Conservation (phyloP, 164 flowering plant species). For the Macadamia integrifolia region DNA sequence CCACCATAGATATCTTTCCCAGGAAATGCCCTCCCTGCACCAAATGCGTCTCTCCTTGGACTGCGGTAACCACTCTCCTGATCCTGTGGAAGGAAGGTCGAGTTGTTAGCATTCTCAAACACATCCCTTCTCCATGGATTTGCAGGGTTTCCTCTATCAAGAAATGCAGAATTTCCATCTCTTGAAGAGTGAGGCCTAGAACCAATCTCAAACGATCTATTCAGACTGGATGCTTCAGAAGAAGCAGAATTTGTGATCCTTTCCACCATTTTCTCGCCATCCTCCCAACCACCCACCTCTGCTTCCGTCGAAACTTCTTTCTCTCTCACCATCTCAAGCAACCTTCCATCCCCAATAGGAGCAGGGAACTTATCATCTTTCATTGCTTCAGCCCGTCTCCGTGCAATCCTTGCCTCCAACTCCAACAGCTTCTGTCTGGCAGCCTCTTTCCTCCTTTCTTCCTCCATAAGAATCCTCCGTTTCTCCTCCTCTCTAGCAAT, state of each 20-base stretch:
- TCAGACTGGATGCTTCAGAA: conserved; percentile 56
- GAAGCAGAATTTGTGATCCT: conserved; percentile 69
- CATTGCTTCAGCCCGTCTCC: conserved; percentile 50
- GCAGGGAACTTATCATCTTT: conserved; percentile 28
- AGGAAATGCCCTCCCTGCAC: conserved; percentile 41
- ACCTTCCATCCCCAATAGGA: conserved; percentile 34
- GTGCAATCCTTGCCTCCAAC: conserved; percentile 85
- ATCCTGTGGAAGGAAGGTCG: conserved; percentile 33
- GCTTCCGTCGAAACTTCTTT: conserved; percentile 31
- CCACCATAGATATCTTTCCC: conserved; percentile 57
- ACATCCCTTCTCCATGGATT: conserved; percentile 71
- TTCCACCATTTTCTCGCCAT: conserved; percentile 85
- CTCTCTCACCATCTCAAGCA: conserved; percentile 24
- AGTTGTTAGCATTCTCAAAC: conserved; percentile 49
- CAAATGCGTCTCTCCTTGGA: conserved; percentile 43
- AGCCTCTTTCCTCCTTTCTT: conserved; percentile 95
- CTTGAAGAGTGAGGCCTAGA: conserved; percentile 39
- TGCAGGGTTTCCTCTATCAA: conserved; percentile 49
- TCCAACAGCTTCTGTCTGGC: conserved; percentile 88
- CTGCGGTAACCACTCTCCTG: conserved; percentile 48
- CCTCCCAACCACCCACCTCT: conserved; percentile 82
- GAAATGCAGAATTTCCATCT: conserved; percentile 39
- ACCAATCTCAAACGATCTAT: conserved; percentile 46
- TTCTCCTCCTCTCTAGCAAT: conserved; percentile 88
- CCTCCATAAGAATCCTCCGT: conserved; percentile 63